Percentiles rank a stretch among this genome's conserved stretches.
These are phyloP conservation scores for Candida methanosorbosa DNA, from an alignment of 805 yeast genomes.

Conservation along the genomic window DNA sequence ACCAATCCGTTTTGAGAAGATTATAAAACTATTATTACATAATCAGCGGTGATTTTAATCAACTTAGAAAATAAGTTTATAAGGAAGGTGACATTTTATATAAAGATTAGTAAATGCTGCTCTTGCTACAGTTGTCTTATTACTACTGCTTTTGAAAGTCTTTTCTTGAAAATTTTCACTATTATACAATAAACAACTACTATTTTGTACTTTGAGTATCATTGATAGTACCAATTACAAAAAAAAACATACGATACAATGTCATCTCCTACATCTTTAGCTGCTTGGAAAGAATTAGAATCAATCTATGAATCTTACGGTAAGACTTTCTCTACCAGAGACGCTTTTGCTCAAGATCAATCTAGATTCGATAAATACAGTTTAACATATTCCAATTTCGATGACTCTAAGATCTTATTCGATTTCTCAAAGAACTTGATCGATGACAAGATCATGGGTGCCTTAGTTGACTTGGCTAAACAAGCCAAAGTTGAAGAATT, in stretches of 20 bases:
- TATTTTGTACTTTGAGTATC: too few species aligned
- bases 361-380: conserved; percentile 70
- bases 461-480: conserved; percentile 72
- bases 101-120: too few species aligned
- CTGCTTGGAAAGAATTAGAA: conserved; percentile 81
- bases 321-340: conserved; percentile 61
- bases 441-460: conserved; percentile 68
- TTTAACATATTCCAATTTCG: conserved; percentile 73
- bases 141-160: too few species aligned
- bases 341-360: conserved; percentile 70
- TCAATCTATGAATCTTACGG: conserved; percentile 61
- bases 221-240: too few species aligned
- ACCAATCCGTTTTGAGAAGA: too few species aligned
- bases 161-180: too few species aligned
- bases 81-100: too few species aligned
- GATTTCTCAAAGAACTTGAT: conserved; percentile 94
- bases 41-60: too few species aligned
- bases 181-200: too few species aligned
- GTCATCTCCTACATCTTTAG: conserved; percentile 44
- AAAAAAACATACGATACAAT: conserved; percentile 33
- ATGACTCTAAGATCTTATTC: conserved; percentile 81
- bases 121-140: too few species aligned
- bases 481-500: conserved; percentile 83
- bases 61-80: too few species aligned
- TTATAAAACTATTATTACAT: too few species aligned